Evolutionary conservation across 2,329 filamentous ascomycete genomes (phyloP).

Genomic region (Coniochaeta ligniaria): DNA sequence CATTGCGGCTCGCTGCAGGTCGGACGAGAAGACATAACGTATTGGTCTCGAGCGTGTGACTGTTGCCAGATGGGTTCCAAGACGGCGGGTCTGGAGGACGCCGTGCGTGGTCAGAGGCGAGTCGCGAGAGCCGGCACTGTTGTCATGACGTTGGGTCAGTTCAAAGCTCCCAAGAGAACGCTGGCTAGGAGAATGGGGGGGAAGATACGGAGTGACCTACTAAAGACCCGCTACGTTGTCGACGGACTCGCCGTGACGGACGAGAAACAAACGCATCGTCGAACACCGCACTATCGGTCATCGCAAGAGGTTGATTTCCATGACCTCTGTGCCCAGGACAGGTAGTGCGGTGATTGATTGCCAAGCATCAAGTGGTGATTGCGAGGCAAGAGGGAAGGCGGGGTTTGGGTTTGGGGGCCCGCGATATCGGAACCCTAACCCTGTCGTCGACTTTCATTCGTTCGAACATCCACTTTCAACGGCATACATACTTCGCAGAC

Average conservation of each 20-base stretch:
- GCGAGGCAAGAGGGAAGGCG: not conserved
- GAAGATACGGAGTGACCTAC: slow-evolving; percentile 34
- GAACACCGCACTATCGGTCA: not conserved
- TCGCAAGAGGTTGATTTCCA: not conserved
- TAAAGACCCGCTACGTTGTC: slow-evolving; percentile 78
- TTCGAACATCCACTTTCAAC: too few species aligned
- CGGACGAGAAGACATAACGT: slow-evolving; percentile 68
- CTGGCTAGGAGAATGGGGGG: not conserved
- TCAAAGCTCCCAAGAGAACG: not conserved
- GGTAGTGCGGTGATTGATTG: not conserved
- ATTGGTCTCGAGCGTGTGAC: slow-evolving; percentile 26
- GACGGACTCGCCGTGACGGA: slow-evolving; percentile 85
- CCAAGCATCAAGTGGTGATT: not conserved
- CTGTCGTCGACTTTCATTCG: too few species aligned
- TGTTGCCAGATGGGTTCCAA: slow-evolving; percentile 55
- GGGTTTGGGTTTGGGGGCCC: too few species aligned
- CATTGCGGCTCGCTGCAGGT: slow-evolving; percentile 64
- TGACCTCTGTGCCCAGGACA: not conserved
- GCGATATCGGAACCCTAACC: too few species aligned
- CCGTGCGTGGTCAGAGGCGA: slow-evolving; percentile 78
- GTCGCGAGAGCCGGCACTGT: slow-evolving; percentile 69
- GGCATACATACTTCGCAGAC: too few species aligned
- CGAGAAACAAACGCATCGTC: slow-evolving; percentile 61
- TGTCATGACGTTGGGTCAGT: slow-evolving; percentile 16
- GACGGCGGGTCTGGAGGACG: slow-evolving; percentile 65